A percentile compares a stretch with the other conserved stretches of the same genome.
phyloP scores from a whole-genome alignment of 2,329 filamentous ascomycete species.

The Paracamarosporium sp. region DNA sequence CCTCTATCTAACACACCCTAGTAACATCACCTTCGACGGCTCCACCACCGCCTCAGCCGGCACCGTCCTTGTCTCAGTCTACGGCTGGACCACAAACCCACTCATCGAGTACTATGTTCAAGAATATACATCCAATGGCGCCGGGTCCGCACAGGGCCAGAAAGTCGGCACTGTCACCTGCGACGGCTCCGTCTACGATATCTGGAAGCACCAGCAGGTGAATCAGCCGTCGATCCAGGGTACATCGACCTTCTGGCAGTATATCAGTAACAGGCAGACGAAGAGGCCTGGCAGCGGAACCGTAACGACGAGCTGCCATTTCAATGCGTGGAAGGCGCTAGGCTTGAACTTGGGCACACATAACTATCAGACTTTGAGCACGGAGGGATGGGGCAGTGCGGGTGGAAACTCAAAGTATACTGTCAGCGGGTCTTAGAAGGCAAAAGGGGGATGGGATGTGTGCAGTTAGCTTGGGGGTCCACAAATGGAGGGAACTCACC shows the following conservation, averaged over 20 bases:
- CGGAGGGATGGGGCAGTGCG: conserved; percentile 38
- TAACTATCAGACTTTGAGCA: conserved; percentile 38
- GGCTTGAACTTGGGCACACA: conserved; percentile 34
- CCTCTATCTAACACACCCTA: conserved; percentile 9
- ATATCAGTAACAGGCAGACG: conserved; percentile 46
- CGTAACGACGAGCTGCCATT: conserved; percentile 38
- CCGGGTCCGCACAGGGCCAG: conserved; percentile 33
- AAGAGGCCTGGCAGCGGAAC: conserved; percentile 38
- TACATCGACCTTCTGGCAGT: conserved; percentile 59
- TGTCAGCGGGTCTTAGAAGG: conserved; percentile 13
- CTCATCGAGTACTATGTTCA: conserved; percentile 59
- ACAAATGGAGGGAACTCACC: neutral
- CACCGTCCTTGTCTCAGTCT: conserved; percentile 49
- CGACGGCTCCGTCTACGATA: conserved; percentile 39
- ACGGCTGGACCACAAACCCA: conserved; percentile 62
- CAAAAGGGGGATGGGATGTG: no score
- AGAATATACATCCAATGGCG: conserved; percentile 55
- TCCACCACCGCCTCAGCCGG: conserved; percentile 29
- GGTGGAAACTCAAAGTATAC: conserved; percentile 37
- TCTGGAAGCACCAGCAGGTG: conserved; percentile 38
- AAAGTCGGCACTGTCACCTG: conserved; percentile 34
- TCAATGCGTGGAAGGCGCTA: conserved; percentile 34
- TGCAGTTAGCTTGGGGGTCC: neutral
- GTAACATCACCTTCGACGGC: conserved; percentile 37
- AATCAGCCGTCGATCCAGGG: conserved; percentile 58